Percentiles rank a stretch among this genome's conserved stretches.
Conservation (phyloP, 1,284 basidiomycete species). For the Heterobasidion irregulare region DNA sequence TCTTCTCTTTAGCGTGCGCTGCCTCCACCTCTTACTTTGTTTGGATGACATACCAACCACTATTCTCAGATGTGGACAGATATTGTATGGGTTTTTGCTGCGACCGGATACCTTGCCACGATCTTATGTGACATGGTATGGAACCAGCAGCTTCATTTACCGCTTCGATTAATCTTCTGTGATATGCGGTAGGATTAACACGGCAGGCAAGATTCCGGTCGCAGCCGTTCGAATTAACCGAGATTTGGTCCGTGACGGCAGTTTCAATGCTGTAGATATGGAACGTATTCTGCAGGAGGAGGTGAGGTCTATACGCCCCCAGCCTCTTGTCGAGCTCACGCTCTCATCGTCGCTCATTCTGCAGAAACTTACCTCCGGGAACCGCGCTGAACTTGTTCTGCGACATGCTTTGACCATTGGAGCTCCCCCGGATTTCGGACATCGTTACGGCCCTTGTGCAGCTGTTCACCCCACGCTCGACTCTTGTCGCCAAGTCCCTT, state of each 20-base stretch:
- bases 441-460: conserved; percentile 52
- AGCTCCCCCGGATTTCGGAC: conserved; percentile 33
- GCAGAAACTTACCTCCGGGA: conserved; percentile 33
- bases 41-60: background rate
- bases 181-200: conserved; percentile 34
- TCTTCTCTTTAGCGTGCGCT: conserved; percentile 73
- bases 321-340: background rate
- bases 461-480: conserved; percentile 79
- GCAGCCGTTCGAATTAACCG: conserved; percentile 57
- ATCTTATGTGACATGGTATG: conserved; percentile 72
- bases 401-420: conserved; percentile 26
- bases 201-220: conserved; percentile 59
- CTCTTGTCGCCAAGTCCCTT: conserved; percentile 58
- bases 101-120: conserved; percentile 77
- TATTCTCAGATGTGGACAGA: conserved; percentile 64
- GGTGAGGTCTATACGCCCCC: conserved; percentile 24
- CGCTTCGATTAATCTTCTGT: background rate
- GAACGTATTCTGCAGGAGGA: conserved; percentile 42
- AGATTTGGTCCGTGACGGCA: conserved; percentile 48
- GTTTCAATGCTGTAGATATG: conserved; percentile 47
- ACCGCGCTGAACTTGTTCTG: conserved; percentile 27
- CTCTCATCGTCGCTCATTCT: background rate
- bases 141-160: background rate
- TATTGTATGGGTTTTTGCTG: conserved; percentile 79
- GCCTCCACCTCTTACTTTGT: background rate